Base-by-base conservation (phyloP, 208 protist genomes). In the Acanthamoeba divionensis region DNA sequence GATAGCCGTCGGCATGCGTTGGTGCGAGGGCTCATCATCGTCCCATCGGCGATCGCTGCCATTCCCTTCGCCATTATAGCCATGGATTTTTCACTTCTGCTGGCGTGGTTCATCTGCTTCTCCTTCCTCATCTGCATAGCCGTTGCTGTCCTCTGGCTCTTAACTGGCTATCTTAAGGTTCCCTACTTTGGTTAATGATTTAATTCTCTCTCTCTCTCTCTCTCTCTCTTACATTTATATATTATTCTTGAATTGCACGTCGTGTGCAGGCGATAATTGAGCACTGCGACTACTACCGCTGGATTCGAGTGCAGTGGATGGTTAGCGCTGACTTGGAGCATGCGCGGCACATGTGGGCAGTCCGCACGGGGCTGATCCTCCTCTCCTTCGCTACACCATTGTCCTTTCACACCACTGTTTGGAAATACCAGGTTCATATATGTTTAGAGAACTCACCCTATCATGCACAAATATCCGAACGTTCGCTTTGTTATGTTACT, bases 251-350 rank as follows among this genome's bases (percentile, higher is more conserved):
- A n/a, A n/a, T n/a, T n/a, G n/a, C n/a, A n/a, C n/a, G n/a, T n/a
- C n/a, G n/a, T n/a, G 15, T 21, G 7, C 69, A 80, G 69, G 41
- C 45, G 33, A 24, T 80, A 29, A 33, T 33, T n/a, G 18, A 80
- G 45, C 69, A 80, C 69, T 80, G 69, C 44, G 69, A 80, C 13
- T 80, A 55, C 45, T 80, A 80, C 45, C 69, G 69, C 2, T 80
- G 69, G 69, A 80, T 80, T 55, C 36, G 69, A 0, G 38, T 80
- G 41, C 33, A 80, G 45, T 80, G 69, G 69, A 48, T 48, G 10
- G 69, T 21, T 57, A 57, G 18, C n/a, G 62, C 18, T 18, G n/a
- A 24, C 62, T n/a, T n/a, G n/a, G 62, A 67, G n/a, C 62, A 24
- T 18, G 62, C 62, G n/a, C 47, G 41, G 0, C 69, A 48, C 21